Conservation (phyloP, 306 rosid species). For the Sphenostylis stenocarpa region DNA sequence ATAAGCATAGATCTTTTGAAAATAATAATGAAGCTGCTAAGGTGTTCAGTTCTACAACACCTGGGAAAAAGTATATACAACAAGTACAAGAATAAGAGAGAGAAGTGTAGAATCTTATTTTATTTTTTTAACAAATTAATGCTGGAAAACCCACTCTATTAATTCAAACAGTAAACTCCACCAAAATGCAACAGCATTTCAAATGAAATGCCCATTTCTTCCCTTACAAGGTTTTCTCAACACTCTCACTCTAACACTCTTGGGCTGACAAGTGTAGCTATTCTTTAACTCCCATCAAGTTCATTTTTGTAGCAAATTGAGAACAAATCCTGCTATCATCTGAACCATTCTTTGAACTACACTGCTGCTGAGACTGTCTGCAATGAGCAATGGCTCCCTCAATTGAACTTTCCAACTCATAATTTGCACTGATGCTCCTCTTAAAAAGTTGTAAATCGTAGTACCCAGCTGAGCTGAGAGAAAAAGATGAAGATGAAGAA, state of each 20-base stretch:
- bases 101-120: not conserved
- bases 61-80: constrained; percentile 32
- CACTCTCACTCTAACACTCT: not conserved
- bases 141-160: constrained; percentile 11
- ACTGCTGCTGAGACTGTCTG: constrained; percentile 63
- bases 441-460: constrained; percentile 60
- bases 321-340: constrained; percentile 40
- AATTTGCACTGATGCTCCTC: constrained; percentile 73
- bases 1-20: constrained; percentile 21
- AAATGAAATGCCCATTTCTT: constrained; percentile 12
- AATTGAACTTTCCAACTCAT: constrained; percentile 70
- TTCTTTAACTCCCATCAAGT: constrained; percentile 44
- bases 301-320: constrained; percentile 42
- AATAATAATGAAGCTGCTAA: constrained; percentile 8
- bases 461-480: constrained; percentile 64
- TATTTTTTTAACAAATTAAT: constrained; percentile 27
- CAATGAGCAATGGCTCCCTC: constrained; percentile 98
- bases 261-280: constrained; percentile 25
- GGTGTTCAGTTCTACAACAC: constrained; percentile 16
- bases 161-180: constrained; percentile 40
- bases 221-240: constrained; percentile 24
- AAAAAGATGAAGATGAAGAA: constrained; percentile 84
- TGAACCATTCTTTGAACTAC: constrained; percentile 29
- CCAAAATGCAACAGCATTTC: constrained; percentile 38
- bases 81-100: not conserved